Percentiles rank a stretch among this genome's conserved stretches.
Evolutionary conservation across 805 yeast species (phyloP).

Genomic region (Saturnispora serradocipensis): DNA sequence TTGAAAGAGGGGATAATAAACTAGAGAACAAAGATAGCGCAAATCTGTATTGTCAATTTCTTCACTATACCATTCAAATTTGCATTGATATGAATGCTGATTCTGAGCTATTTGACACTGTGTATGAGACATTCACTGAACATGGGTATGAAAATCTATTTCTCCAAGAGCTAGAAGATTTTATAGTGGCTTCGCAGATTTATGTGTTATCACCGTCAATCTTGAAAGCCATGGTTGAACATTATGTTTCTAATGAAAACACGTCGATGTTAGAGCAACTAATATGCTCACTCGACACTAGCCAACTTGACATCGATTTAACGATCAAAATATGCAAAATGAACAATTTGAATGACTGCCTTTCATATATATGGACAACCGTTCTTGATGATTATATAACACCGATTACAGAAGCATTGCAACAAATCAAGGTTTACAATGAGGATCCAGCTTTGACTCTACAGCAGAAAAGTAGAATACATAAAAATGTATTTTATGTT

Average conservation of each 20-base stretch:
- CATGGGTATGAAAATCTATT: constrained; percentile 31
- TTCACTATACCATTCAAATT: constrained; percentile 33
- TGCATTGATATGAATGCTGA: constrained; percentile 30
- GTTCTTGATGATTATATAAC: constrained; percentile 61
- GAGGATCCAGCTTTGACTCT: constrained; percentile 11
- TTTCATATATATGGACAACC: constrained; percentile 62
- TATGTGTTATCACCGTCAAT: constrained; percentile 50
- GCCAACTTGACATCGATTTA: constrained; percentile 67
- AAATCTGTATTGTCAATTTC: constrained; percentile 21
- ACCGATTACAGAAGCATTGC: constrained; percentile 56
- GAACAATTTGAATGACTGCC: constrained; percentile 50
- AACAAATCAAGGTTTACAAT: constrained; percentile 20
- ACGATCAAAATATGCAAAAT: constrained; percentile 54
- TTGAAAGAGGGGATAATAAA: constrained; percentile 19
- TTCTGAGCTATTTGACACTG: constrained; percentile 31
- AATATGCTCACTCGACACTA: constrained; percentile 59
- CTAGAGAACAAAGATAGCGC: constrained; percentile 12
- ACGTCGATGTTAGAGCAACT: constrained; percentile 53
- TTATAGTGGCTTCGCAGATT: constrained; percentile 40
- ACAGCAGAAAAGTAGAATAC: constrained; percentile 7
- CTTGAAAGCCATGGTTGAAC: constrained; percentile 50
- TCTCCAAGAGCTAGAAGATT: constrained; percentile 44
- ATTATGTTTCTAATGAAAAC: constrained; percentile 32
- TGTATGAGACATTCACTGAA: constrained; percentile 35
- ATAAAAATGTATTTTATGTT: constrained; percentile 27